Evolutionary conservation across 805 yeast genomes (phyloP), one percentile per base, ranked within the genome.

Genomic region (Isabelozyma rhagii): DNA sequence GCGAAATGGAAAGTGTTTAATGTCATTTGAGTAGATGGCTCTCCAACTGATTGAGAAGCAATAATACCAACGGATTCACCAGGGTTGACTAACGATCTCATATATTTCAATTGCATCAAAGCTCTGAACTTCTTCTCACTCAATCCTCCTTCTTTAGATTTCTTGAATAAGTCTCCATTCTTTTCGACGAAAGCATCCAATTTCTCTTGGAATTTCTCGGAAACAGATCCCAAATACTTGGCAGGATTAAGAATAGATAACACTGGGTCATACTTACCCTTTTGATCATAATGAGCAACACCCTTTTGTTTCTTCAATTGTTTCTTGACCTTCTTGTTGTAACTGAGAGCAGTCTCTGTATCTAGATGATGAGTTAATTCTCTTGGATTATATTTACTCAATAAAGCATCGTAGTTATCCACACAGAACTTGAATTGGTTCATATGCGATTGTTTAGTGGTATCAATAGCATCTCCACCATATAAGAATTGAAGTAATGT

Each of bases 21-120:
- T 14, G 99, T 94, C 99, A 94, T 94, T 77, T 94, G 99, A 3
- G 99, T 94, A 4, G 97, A 90, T 46, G 99, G 99, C 72, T 94
- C 99, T 73, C 99, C 99, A 68, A 94, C 85, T 48, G 97, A 91
- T 74, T 94, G 98, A 18, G 97, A 87, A 7, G 99, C 99, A 73
- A 96, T 86, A 63, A 94, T 92, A 73, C 99, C 99, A 48, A 94
- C 98, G 46, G 97, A 84, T 70, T 94, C 99, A 67, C 99, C 99
- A 4, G 99, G 98, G 61, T 90, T 82, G 48, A 94, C 85, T 57
- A 92, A 77, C 9, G 98, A 91, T 63, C 96, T 87, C 97, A 93
- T 94, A 72, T 94, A 94, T 73, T 96, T 96, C 76, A 94, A 80
- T 75, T 93, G 97, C 99, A 96, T 96, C 64, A 94, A 79, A 3